Base-by-base conservation (phyloP, 2,329 filamentous ascomycete species). In the Drechslerella coelobrocha region DNA sequence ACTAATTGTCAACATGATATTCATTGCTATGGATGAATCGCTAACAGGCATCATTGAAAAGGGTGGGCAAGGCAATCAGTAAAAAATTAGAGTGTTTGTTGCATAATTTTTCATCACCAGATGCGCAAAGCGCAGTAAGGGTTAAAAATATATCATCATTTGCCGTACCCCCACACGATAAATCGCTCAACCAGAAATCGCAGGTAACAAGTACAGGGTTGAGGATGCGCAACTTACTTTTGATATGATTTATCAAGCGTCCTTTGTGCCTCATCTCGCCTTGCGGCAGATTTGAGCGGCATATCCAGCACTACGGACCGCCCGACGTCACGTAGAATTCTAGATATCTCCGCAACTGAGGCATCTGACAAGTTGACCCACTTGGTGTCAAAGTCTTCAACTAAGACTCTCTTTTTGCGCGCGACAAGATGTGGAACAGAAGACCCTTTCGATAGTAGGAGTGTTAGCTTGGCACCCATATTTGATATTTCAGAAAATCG, bases 21-120 rank as follows among this genome's bases (percentile, higher is more conserved):
- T n/a, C n/a, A n/a, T n/a, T n/a, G n/a, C n/a, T n/a, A n/a, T n/a
- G n/a, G n/a, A n/a, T n/a, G n/a, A n/a, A n/a, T n/a, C n/a, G n/a
- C n/a, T n/a, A n/a, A n/a, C n/a, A n/a, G n/a, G n/a, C n/a, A n/a
- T n/a, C 43, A 39, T 21, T 1, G 24, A 23, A 1, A 47, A 23
- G 12, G 19, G 23, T 19, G 31, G 26, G 39, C 2, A 7, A 43
- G 31, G 34, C 9, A 19, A 51, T 72, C 68, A 72, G 60, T 61
- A 72, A 72, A 72, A 72, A 72, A 72, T 72, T 72, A 72, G 68
- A 72, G 68, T 72, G 60, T 72, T 65, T 72, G 60, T 65, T 72
- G 61, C 61, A 65, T 72, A 50, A 14, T 66, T 72, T 62, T 72
- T 66, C 43, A 56, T 66, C 68, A 39, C 61, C 68, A 66, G 66